Evolutionary conservation across 1,284 basidiomycete genomes (phyloP), one percentile per base, ranked within the genome.

Genomic region (Sutorius eximius): DNA sequence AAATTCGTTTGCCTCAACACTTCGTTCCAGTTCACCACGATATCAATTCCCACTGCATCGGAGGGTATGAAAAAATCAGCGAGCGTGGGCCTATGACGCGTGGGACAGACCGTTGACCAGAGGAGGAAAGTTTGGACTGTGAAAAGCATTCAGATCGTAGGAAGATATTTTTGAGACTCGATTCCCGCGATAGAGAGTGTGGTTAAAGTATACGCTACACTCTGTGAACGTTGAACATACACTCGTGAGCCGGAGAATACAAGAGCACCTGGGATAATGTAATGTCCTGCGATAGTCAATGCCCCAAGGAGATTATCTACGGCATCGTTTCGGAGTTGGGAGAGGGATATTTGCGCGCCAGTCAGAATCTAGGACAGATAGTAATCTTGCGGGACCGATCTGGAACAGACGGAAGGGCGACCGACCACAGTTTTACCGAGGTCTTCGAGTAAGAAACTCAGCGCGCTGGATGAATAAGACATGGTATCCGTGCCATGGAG

Each of bases 401-500:
- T 13, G 9, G 13, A 36, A 49, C 34, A 43, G 10, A 52, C 32
- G 43, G 18, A 40, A 45, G 33, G 37, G 27, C 34, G 51, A 67
- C 71, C 36, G 75, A 91, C 89, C 61, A 91, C 87, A 2, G 89
- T 91, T 75, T 95, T 95, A 49, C 93, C 93, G 8, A 96, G 78
- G 63, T 96, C 93, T 70, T 96, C 93, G 6, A 97, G 78, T 52
- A 97, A 73, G 72, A 96, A 96, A 65, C 89, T 91, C 37, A 95
- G 78, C 2, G 93, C 92, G 45, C 90, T 93, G 2, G 92, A 85
- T 3, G 89, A 90, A 71, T 93, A 95, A 2, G 87, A 83, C 91
- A 95, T 95, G 0, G 93, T 95, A 64, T 95, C 93, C n/a, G 91
- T 93, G 36, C 94, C 94, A 69, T 97, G 94, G 11, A 97, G 75